A percentile compares a stretch with the other conserved stretches of the same genome.
phyloP scores from a whole-genome alignment of 352 stramenopile genomes.

The Pythium pyrilobum region DNA sequence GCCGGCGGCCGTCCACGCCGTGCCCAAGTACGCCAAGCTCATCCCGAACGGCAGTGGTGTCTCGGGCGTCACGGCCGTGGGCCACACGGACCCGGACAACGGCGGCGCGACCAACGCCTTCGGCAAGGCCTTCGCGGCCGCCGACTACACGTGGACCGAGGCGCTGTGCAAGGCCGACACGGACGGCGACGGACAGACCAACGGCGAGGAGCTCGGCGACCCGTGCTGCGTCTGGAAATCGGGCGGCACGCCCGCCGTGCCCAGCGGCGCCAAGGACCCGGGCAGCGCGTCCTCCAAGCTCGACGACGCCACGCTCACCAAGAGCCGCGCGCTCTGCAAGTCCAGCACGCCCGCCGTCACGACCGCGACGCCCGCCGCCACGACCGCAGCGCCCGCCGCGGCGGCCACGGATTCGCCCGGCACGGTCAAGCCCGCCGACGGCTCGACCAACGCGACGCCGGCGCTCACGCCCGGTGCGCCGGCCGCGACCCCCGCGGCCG shows the following conservation, averaged over 20 bases:
- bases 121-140: constrained; percentile 25
- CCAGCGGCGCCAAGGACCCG: constrained; percentile 15
- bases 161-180: constrained; percentile 40
- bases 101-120: constrained; percentile 24
- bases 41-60: constrained; percentile 21
- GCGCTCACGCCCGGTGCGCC: constrained; percentile 5
- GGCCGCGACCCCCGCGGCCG: not conserved
- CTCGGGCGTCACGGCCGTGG: constrained; percentile 13
- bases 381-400: not conserved
- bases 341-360: not conserved
- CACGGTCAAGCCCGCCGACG: constrained; percentile 15
- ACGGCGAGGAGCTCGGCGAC: constrained; percentile 58
- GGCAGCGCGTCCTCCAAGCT: constrained; percentile 19
- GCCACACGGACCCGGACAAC: constrained; percentile 11
- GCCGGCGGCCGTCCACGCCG: not conserved
- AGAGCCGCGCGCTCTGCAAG: constrained; percentile 4
- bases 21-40: constrained; percentile 19
- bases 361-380: not conserved
- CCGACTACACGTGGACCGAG: constrained; percentile 20
- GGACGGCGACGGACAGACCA: constrained; percentile 48
- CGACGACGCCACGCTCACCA: constrained; percentile 9
- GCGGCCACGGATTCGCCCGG: not conserved
- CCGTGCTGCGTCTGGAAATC: constrained; percentile 37
- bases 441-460: constrained; percentile 9
- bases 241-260: constrained; percentile 9